A percentile compares a stretch with the other conserved stretches of the same genome.
Conservation (phyloP, 768 basidiomycete genomes). For the Hypholoma fasciculare region DNA sequence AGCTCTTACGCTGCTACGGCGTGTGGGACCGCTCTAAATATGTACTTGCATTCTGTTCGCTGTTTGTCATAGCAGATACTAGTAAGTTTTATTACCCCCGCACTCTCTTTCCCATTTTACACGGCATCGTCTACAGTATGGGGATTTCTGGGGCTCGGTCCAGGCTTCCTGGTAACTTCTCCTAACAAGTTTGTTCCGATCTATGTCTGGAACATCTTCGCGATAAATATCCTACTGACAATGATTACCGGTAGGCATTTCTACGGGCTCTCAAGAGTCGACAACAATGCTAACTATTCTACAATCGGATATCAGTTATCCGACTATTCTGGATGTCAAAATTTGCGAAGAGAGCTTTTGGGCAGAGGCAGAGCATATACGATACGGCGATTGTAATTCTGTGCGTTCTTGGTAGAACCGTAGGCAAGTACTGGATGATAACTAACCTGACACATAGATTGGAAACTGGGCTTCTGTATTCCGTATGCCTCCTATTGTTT, state of each 20-base stretch:
- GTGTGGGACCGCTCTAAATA: constrained; percentile 25
- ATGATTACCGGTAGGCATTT: constrained; percentile 19
- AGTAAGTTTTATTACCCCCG: constrained; percentile 10
- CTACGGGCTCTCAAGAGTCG: not conserved
- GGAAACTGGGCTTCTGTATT: constrained; percentile 25
- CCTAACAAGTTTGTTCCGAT: constrained; percentile 9
- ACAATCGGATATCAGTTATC: not conserved
- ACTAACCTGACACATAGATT: constrained; percentile 10
- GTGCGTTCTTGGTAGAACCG: not conserved
- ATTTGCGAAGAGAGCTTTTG: not conserved
- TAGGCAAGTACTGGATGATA: not conserved
- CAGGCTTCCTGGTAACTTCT: not conserved
- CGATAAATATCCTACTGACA: constrained; percentile 23
- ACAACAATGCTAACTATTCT: not conserved
- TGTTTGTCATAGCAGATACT: constrained; percentile 21
- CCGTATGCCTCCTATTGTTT: constrained; percentile 18
- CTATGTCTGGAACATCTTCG: constrained; percentile 26
- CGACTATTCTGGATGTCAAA: not conserved
- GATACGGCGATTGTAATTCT: not conserved
- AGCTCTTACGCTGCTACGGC: constrained; percentile 28
- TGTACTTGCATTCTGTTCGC: constrained; percentile 15
- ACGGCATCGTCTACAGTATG: constrained; percentile 15
- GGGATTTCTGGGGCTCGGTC: constrained; percentile 16
- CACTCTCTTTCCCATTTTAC: not conserved
- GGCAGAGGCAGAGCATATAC: not conserved